phyloP scores from a whole-genome alignment of 305 asterid species.

The Ajuga reptans region DNA sequence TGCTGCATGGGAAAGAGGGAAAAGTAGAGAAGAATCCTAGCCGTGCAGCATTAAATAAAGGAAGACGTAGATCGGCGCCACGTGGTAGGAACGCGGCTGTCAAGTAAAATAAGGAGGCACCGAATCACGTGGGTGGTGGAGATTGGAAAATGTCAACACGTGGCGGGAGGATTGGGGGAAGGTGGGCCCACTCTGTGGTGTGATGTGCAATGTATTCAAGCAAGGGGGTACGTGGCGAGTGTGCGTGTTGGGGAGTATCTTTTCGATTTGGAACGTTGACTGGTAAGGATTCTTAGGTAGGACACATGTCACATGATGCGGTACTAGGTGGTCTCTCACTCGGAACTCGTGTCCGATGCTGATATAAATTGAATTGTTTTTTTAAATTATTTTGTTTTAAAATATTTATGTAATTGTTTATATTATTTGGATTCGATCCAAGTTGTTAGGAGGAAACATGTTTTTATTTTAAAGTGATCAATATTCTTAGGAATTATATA shows the following conservation, averaged over 20 bases:
- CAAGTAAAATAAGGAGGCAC: constrained; percentile 2
- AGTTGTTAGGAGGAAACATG: too few species aligned
- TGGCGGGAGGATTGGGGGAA: constrained; percentile 5
- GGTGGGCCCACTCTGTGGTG: not conserved
- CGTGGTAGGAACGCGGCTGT: constrained; percentile 22
- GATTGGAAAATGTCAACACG: constrained; percentile 14
- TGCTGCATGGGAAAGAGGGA: constrained; percentile 21
- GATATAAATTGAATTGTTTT: not conserved
- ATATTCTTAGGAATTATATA: too few species aligned
- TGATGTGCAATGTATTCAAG: not conserved
- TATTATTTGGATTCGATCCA: too few species aligned
- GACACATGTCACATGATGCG: constrained; percentile 20
- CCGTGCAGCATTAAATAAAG: constrained; percentile 11
- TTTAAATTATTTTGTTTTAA: not conserved
- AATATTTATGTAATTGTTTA: too few species aligned
- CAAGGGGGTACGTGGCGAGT: constrained; percentile 24
- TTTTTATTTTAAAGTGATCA: too few species aligned
- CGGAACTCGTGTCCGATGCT: constrained; percentile 18
- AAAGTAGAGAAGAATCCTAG: not conserved
- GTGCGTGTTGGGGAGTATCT: constrained; percentile 1
- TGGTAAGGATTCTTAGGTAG: not conserved
- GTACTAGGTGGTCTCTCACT: constrained; percentile 8
- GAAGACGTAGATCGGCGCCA: not conserved
- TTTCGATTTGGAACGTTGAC: constrained; percentile 25
- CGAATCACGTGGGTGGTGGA: constrained; percentile 24